These are phyloP conservation scores for Dendrocalamus sinicus DNA, from an alignment of 176 grass and related monocot species.

Conservation along the genomic window DNA sequence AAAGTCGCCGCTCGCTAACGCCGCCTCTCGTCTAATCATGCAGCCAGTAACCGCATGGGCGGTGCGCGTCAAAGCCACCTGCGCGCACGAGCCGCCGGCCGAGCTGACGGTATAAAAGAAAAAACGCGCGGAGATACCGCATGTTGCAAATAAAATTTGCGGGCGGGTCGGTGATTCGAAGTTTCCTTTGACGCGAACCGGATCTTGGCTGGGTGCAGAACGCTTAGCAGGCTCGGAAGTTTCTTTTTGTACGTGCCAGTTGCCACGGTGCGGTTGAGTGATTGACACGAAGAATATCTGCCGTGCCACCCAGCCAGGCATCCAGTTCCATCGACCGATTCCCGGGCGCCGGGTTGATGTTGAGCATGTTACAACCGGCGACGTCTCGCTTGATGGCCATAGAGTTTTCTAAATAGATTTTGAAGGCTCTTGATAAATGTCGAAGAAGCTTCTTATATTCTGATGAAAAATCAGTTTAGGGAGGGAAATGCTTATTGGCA, in stretches of 20 bases:
- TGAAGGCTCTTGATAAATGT: too few species aligned
- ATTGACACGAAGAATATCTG: slow-evolving; percentile 32
- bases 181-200: slow-evolving; percentile 43
- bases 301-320: slow-evolving; percentile 14
- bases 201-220: slow-evolving; percentile 31
- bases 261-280: background rate
- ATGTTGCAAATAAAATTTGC: slow-evolving; percentile 16
- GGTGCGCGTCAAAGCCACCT: slow-evolving; percentile 36
- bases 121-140: background rate
- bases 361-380: slow-evolving; percentile 35
- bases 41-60: slow-evolving; percentile 19
- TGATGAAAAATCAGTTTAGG: too few species aligned
- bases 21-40: background rate
- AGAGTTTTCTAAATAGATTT: too few species aligned
- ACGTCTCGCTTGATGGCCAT: background rate
- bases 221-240: background rate
- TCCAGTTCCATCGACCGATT: background rate
- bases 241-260: background rate
- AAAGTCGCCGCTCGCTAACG: background rate
- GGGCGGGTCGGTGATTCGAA: slow-evolving; percentile 41
- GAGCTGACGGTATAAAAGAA: background rate
- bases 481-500: too few species aligned
- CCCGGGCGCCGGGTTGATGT: too few species aligned
- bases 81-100: slow-evolving; percentile 27
- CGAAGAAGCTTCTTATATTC: too few species aligned